Conservation (phyloP, 352 stramenopile species). For the Elongisporangium anandrum region DNA sequence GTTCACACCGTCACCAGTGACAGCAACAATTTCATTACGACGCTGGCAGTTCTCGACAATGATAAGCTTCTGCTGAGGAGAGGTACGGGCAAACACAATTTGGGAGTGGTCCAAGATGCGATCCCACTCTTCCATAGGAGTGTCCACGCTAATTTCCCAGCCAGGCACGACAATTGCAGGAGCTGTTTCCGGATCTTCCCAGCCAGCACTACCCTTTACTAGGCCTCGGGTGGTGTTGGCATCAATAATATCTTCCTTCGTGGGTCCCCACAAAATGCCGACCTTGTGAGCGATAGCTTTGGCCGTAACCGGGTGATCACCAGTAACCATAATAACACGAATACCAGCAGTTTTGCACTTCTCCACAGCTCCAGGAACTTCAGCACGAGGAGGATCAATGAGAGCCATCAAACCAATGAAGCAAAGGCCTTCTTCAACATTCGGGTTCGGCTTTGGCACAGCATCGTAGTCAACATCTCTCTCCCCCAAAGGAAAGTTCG, state of each 20-base stretch:
- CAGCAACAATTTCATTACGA: conserved; percentile 85
- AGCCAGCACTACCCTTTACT: conserved; percentile 57
- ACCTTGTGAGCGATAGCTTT: conserved; percentile 94
- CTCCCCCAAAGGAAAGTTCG: conserved; percentile 81
- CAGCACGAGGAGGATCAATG: conserved; percentile 92
- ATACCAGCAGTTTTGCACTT: conserved; percentile 93
- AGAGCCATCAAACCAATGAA: conserved; percentile 96
- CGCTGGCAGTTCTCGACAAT: conserved; percentile 93
- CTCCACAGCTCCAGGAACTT: conserved; percentile 84
- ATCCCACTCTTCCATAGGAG: conserved; percentile 82
- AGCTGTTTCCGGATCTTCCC: conserved; percentile 65
- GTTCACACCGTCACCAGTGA: conserved; percentile 99
- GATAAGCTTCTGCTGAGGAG: conserved; percentile 92
- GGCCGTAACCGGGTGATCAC: conserved; percentile 91
- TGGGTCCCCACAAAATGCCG: conserved; percentile 89
- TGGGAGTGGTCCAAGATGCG: conserved; percentile 82
- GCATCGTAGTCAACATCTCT: conserved; percentile 78
- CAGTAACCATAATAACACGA: conserved; percentile 94
- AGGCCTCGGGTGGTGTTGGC: conserved; percentile 62
- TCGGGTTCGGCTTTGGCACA: conserved; percentile 54
- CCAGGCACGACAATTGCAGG: conserved; percentile 84
- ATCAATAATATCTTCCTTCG: conserved; percentile 78
- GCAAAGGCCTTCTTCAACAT: conserved; percentile 69
- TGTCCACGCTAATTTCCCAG: conserved; percentile 74
- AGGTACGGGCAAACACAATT: conserved; percentile 95